Percentiles rank a stretch among this genome's conserved stretches.
Conservation (phyloP, 495 filamentous ascomycete species). For the Pseudevernia furfuracea region DNA sequence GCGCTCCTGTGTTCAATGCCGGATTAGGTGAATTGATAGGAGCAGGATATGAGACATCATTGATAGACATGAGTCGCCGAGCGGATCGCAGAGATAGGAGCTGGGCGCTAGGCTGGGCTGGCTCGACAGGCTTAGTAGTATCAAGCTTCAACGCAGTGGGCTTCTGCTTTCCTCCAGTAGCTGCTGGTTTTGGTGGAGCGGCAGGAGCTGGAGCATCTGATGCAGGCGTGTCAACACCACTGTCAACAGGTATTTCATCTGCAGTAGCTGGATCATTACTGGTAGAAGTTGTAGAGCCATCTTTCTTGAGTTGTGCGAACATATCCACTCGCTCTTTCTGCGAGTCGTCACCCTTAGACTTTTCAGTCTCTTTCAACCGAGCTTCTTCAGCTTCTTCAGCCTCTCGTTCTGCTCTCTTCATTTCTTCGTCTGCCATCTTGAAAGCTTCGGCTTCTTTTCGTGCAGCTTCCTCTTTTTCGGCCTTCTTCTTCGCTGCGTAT, state of each 20-base stretch:
- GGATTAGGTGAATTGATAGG: constrained; percentile 83
- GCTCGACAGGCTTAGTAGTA: constrained; percentile 73
- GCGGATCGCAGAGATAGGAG: constrained; percentile 86
- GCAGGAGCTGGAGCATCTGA: constrained; percentile 48
- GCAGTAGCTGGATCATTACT: constrained; percentile 37
- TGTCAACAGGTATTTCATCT: constrained; percentile 41
- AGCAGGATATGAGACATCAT: constrained; percentile 63
- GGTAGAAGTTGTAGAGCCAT: constrained; percentile 29
- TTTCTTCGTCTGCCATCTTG: constrained; percentile 44
- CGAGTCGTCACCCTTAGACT: constrained; percentile 34
- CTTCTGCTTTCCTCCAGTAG: constrained; percentile 55
- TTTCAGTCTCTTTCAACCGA: constrained; percentile 41
- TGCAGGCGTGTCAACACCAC: constrained; percentile 49
- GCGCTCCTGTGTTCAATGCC: constrained; percentile 68
- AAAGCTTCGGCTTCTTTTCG: constrained; percentile 49
- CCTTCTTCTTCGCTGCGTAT: constrained; percentile 52
- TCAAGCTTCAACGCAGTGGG: constrained; percentile 77
- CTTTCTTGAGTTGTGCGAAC: constrained; percentile 52
- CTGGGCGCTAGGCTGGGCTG: constrained; percentile 81
- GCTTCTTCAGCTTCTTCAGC: constrained; percentile 51
- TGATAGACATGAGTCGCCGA: constrained; percentile 68
- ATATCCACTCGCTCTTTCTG: constrained; percentile 40
- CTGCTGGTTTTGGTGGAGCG: constrained; percentile 47
- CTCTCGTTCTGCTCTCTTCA: constrained; percentile 51
- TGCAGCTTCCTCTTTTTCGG: constrained; percentile 54